These are phyloP conservation scores for Hydrangea macrophylla DNA, from an alignment of 148 eudicot genomes.

Conservation along the genomic window DNA sequence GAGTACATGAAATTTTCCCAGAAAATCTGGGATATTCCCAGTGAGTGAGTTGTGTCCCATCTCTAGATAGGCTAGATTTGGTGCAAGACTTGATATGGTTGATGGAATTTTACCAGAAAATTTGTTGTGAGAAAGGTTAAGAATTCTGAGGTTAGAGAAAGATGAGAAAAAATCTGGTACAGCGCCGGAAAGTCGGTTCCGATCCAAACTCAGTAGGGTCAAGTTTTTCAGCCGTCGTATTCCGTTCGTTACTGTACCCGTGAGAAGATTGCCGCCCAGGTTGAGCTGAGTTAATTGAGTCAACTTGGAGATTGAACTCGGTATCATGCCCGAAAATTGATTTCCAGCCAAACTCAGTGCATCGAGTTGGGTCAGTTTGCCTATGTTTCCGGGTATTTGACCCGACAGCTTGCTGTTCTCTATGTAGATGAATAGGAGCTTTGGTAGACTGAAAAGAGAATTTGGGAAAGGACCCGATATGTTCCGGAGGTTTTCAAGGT, in stretches of 20 bases:
- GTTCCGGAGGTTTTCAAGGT: conserved; percentile 20
- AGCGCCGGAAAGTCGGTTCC: conserved; percentile 34
- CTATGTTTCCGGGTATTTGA: conserved; percentile 33
- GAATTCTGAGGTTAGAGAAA: conserved; percentile 23
- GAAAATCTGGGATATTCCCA: conserved; percentile 45
- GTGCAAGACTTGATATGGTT: conserved; percentile 28
- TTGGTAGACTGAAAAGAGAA: conserved; percentile 21
- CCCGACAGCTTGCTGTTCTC: conserved; percentile 45
- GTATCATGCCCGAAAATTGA: conserved; percentile 37
- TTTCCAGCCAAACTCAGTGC: conserved; percentile 33
- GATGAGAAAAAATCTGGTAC: conserved; percentile 45
- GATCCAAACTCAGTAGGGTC: conserved; percentile 15
- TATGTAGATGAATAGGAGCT: conserved; percentile 27
- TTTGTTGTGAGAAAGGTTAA: conserved; percentile 34
- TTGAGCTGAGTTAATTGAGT: conserved; percentile 32
- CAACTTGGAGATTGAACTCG: conserved; percentile 39
- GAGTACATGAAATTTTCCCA: conserved; percentile 38
- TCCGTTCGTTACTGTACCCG: conserved; percentile 35
- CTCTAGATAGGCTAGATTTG: conserved; percentile 23
- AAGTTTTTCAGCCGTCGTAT: conserved; percentile 31
- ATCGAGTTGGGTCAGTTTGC: conserved; percentile 20
- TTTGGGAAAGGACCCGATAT: conserved; percentile 39
- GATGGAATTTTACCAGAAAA: conserved; percentile 43
- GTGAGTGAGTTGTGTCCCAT: conserved; percentile 38
- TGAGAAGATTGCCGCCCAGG: conserved; percentile 38